A percentile compares a stretch with the other conserved stretches of the same genome.
Evolutionary conservation across 148 eudicot species (phyloP).

Genomic region (Drosera capensis): DNA sequence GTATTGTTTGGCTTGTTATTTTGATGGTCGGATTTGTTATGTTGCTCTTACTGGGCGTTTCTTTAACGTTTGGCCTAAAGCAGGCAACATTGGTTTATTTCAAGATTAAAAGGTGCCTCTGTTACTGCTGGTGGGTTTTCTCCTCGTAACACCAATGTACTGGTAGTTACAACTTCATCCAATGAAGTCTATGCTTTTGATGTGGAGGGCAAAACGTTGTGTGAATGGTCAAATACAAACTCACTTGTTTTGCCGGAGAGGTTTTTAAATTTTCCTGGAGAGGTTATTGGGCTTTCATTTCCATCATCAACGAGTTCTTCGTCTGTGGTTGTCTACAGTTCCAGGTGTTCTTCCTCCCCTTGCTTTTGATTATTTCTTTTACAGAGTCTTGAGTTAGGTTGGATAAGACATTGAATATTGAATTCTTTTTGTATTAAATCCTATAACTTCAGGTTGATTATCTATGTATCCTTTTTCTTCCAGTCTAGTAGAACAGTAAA

Average conservation of each 20-base stretch:
- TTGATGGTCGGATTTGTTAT: too few relatives aligned
- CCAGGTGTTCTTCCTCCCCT: slow-evolving; percentile 32
- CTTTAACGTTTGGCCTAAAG: too few relatives aligned
- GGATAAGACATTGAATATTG: too few relatives aligned
- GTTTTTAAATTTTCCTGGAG: slow-evolving; percentile 85
- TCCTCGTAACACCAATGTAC: slow-evolving; percentile 62
- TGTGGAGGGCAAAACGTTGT: slow-evolving; percentile 77
- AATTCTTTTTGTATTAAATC: too few relatives aligned
- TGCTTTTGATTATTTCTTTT: background rate
- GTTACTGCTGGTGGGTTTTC: slow-evolving; percentile 83
- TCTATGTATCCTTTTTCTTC: too few relatives aligned
- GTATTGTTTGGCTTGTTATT: background rate
- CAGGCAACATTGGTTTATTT: slow-evolving; percentile 96
- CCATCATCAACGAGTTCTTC: slow-evolving; percentile 54
- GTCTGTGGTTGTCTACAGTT: slow-evolving; percentile 59
- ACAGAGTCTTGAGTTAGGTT: too few relatives aligned
- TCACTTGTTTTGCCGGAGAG: slow-evolving; percentile 51
- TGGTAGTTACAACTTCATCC: slow-evolving; percentile 72
- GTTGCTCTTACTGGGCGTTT: too few relatives aligned
- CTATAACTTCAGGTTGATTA: too few relatives aligned
- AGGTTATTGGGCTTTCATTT: slow-evolving; percentile 85
- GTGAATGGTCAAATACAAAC: slow-evolving; percentile 62
- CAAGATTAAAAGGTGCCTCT: slow-evolving; percentile 83
- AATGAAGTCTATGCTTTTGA: slow-evolving; percentile 85
- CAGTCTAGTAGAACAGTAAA: too few relatives aligned